Conservation (phyloP, 106 monocot species). For the Allium sativum region DNA sequence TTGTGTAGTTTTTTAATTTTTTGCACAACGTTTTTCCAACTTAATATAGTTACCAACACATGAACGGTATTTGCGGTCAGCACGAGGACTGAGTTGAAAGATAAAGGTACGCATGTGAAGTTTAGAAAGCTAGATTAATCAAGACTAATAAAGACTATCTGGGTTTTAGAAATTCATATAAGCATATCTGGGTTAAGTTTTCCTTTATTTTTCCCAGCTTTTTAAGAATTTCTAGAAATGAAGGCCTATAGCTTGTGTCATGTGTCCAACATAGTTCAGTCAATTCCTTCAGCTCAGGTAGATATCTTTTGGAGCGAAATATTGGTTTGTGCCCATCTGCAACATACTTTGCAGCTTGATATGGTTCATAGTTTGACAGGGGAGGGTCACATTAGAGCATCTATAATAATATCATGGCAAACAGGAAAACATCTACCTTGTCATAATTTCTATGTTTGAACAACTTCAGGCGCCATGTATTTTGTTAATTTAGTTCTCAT, state of each 20-base stretch:
- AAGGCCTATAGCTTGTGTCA: slow-evolving; percentile 65
- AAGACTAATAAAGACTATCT: too few relatives aligned
- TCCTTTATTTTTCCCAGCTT: slow-evolving; percentile 86
- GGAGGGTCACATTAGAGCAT: slow-evolving; percentile 97
- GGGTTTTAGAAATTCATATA: too few relatives aligned
- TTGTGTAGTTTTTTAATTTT: too few relatives aligned
- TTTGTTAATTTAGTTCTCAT: too few relatives aligned
- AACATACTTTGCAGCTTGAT: slow-evolving; percentile 84
- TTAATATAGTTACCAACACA: too few relatives aligned
- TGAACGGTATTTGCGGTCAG: too few relatives aligned
- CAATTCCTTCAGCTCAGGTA: slow-evolving; percentile 65
- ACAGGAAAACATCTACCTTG: slow-evolving; percentile 97
- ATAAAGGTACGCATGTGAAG: too few relatives aligned
- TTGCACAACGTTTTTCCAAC: too few relatives aligned
- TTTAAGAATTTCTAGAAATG: slow-evolving; percentile 83
- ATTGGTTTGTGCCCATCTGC: slow-evolving; percentile 67
- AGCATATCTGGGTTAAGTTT: too few relatives aligned
- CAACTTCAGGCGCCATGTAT: slow-evolving; percentile 99
- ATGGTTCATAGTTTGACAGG: slow-evolving; percentile 76
- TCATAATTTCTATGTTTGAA: slow-evolving; percentile 96
- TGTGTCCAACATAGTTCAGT: slow-evolving; percentile 67
- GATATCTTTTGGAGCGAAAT: slow-evolving; percentile 61
- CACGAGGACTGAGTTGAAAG: too few relatives aligned
- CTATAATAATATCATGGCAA: slow-evolving; percentile 98
- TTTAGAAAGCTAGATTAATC: too few relatives aligned